Base-by-base conservation (phyloP, 257 asterid species). In the Petrea volubilis region DNA sequence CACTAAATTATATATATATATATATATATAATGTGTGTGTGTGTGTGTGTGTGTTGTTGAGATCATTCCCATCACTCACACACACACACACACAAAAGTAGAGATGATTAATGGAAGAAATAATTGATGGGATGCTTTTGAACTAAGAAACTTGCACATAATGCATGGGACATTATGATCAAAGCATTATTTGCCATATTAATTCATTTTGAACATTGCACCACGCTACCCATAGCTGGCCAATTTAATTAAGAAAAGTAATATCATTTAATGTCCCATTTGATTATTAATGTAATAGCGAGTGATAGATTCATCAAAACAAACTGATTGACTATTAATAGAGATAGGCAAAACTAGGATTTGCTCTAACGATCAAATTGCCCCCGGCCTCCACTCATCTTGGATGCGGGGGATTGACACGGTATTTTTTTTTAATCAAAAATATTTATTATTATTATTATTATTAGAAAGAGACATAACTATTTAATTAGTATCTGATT, bases 111-210 rank as follows among this genome's bases (percentile, higher is more conserved):
- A 46, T 74, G 57, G 25, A 58, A 38, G 28, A 47, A 27, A 59
- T 60, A 66, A 23, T 31, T 63, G 51, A 53, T 73, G 62, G 55
- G 70, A 67, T 67, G 69, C 69, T 74, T 74, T 66, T 46, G 33
- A 57, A 43, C 56, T 57, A 74, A 72, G 71, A n/a, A 74, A 66
- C 74, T 66, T 66, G 41, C 74, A 46, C 68, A 56, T 65, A 46
- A 23, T 66, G 67, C 59, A 63, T 52, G 24, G 29, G 36, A 53
- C 33, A 53, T 68, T 36, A 47, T 53, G 12, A 65, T 31, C 47
- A 65, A 65, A 7, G 6, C 50, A 20, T 51, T 52, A 67, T 36
- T 67, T 65, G 31, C 29, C 10, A 6, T 44, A 17, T 29, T 27
- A 17, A 11, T 66, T 25, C 15, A 21, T 9, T 67, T 5, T 15